Conservation (phyloP, 2,329 filamentous ascomycete species). For the Lecanicillium sp. region DNA sequence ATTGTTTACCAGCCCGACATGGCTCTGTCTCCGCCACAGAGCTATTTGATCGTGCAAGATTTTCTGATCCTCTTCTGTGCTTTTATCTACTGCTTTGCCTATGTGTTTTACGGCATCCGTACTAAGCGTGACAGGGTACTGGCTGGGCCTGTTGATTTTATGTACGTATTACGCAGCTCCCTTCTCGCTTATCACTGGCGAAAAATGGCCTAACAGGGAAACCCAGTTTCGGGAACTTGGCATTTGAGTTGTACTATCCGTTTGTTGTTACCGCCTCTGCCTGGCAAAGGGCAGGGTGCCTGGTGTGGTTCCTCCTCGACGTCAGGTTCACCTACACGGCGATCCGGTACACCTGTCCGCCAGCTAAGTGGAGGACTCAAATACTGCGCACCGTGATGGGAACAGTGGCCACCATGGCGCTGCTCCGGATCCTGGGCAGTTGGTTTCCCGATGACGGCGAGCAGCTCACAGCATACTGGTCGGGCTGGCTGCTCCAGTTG, state of each 20-base stretch:
- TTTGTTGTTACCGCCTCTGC: not conserved
- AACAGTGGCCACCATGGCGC: not conserved
- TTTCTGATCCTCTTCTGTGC: constrained; percentile 11
- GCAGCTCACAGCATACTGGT: constrained; percentile 12
- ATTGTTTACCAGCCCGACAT: constrained; percentile 4
- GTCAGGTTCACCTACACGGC: constrained; percentile 6
- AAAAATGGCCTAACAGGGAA: not conserved
- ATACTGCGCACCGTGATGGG: not conserved
- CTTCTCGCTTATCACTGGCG: not conserved
- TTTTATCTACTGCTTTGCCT: constrained; percentile 9
- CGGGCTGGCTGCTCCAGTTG: constrained; percentile 10
- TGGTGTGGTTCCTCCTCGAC: constrained; percentile 11
- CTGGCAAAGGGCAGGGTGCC: not conserved
- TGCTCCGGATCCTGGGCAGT: not conserved
- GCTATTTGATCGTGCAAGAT: constrained; percentile 12
- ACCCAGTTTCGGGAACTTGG: constrained; percentile 11
- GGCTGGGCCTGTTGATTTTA: constrained; percentile 5
- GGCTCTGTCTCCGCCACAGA: constrained; percentile 6
- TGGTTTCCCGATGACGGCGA: constrained; percentile 11
- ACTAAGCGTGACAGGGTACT: constrained; percentile 11
- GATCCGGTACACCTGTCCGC: constrained; percentile 3
- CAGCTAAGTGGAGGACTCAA: not conserved
- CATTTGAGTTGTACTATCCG: constrained; percentile 11
- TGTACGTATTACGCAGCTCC: not conserved
- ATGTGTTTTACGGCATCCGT: constrained; percentile 8